Conservation (phyloP, 2,329 filamentous ascomycete genomes). For the Leptographium flavum region DNA sequence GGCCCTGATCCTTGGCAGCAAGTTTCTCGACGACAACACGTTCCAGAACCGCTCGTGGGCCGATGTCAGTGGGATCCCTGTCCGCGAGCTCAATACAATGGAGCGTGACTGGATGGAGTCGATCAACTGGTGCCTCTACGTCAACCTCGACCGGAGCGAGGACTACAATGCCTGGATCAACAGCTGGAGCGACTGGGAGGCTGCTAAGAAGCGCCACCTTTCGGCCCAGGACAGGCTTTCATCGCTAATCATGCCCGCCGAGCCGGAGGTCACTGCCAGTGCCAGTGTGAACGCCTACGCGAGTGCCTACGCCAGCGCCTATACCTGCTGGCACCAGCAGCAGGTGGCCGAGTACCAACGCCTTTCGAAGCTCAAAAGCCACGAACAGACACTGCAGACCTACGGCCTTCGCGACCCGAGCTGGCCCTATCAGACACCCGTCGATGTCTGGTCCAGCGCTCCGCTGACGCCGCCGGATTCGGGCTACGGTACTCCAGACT, state of each 20-base stretch:
- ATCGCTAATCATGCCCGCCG: slow-evolving; percentile 32
- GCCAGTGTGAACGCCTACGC: slow-evolving; percentile 24
- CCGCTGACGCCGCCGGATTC: slow-evolving; percentile 46
- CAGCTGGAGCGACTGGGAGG: slow-evolving; percentile 44
- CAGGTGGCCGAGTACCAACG: slow-evolving; percentile 40
- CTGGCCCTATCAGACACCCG: slow-evolving; percentile 22
- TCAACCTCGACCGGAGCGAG: slow-evolving; percentile 65
- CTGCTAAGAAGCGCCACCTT: slow-evolving; percentile 39
- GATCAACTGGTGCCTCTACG: slow-evolving; percentile 75
- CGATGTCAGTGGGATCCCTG: slow-evolving; percentile 80
- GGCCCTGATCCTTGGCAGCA: slow-evolving; percentile 75
- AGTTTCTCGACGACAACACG: slow-evolving; percentile 93
- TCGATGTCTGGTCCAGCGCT: slow-evolving; percentile 25
- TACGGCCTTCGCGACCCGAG: slow-evolving; percentile 31
- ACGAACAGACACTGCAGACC: slow-evolving; percentile 15
- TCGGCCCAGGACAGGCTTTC: slow-evolving; percentile 35
- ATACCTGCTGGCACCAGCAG: slow-evolving; percentile 35
- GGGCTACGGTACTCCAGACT: slow-evolving; percentile 47
- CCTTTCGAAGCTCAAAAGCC: slow-evolving; percentile 26
- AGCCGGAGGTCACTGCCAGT: slow-evolving; percentile 23
- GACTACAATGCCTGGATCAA: slow-evolving; percentile 51
- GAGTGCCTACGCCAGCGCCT: slow-evolving; percentile 18
- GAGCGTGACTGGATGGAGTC: slow-evolving; percentile 79
- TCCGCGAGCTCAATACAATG: slow-evolving; percentile 69
- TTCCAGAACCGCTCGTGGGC: slow-evolving; percentile 97